Percentiles rank a stretch among this genome's conserved stretches.
phyloP scores from a whole-genome alignment of 176 grass and related monocot species.

The Leersia perrieri region DNA sequence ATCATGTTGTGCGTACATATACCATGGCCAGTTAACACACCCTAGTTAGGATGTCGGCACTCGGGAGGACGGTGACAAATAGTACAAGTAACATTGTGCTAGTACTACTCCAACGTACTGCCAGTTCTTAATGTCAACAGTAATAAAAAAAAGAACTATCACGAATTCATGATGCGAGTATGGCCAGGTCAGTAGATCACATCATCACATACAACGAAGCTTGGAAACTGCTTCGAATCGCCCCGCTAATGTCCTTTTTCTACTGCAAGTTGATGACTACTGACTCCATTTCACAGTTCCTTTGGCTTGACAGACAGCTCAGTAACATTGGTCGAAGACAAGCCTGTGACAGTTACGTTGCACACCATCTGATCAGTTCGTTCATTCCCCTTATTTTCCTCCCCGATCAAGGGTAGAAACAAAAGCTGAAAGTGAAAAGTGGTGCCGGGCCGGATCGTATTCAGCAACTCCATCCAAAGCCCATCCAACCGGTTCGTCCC shows the following conservation, averaged over 20 bases:
- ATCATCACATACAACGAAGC: not conserved
- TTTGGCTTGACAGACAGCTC: not conserved
- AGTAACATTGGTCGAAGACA: slow-evolving; percentile 6
- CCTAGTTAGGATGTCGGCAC: not conserved
- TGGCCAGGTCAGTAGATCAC: no score
- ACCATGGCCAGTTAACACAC: not conserved
- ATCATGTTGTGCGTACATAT: not conserved
- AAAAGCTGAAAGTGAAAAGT: no score
- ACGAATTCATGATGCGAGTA: no score
- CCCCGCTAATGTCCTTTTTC: not conserved
- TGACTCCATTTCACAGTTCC: no score
- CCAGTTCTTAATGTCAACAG: not conserved
- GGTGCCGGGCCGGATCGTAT: no score
- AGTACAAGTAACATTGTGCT: not conserved
- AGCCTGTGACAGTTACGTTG: not conserved
- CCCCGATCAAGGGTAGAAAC: no score
- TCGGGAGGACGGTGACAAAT: not conserved
- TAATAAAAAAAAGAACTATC: no score
- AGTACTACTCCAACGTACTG: not conserved
- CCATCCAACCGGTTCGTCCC: no score
- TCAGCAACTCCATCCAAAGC: no score
- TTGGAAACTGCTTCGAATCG: not conserved
- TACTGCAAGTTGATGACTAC: not conserved
- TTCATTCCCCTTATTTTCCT: no score
- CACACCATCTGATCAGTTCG: not conserved